phyloP scores from a whole-genome alignment of 768 basidiomycete species.

The Mycena maculata region DNA sequence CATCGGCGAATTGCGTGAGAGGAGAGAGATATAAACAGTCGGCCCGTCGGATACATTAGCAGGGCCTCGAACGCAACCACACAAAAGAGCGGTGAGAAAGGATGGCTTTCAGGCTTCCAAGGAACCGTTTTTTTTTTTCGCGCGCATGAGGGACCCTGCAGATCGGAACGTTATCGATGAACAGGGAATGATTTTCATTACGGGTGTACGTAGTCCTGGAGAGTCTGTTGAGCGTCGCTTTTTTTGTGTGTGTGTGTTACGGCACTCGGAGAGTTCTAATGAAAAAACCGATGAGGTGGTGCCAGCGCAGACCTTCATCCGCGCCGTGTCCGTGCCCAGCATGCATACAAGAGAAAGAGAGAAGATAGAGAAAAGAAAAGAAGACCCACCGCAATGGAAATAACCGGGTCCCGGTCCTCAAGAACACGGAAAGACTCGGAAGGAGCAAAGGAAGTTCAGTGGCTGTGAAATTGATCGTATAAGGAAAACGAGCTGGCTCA shows the following conservation, averaged over 20 bases:
- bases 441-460: slow-evolving; percentile 21
- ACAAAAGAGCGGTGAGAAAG: neutral
- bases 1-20: slow-evolving; percentile 5
- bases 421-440: neutral
- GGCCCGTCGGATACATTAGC: slow-evolving; percentile 14
- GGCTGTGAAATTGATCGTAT: slow-evolving; percentile 22
- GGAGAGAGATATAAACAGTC: slow-evolving; percentile 6
- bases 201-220: neutral
- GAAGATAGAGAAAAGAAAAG: too few species aligned
- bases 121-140: neutral
- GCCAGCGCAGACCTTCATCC: neutral
- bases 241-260: slow-evolving; percentile 14
- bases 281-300: slow-evolving; percentile 11
- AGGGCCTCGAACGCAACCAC: neutral
- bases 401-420: slow-evolving; percentile 3
- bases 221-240: neutral
- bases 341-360: too few species aligned
- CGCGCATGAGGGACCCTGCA: slow-evolving; percentile 4
- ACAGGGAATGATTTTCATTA: slow-evolving; percentile 24
- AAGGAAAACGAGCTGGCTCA: neutral
- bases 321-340: too few species aligned
- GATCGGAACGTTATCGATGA: slow-evolving; percentile 22
- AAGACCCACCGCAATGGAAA: neutral
- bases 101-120: neutral
- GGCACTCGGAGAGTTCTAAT: slow-evolving; percentile 6